These are phyloP conservation scores for Aspergillus calidoustus DNA, from an alignment of 2,329 filamentous ascomycete species.

Conservation along the genomic window DNA sequence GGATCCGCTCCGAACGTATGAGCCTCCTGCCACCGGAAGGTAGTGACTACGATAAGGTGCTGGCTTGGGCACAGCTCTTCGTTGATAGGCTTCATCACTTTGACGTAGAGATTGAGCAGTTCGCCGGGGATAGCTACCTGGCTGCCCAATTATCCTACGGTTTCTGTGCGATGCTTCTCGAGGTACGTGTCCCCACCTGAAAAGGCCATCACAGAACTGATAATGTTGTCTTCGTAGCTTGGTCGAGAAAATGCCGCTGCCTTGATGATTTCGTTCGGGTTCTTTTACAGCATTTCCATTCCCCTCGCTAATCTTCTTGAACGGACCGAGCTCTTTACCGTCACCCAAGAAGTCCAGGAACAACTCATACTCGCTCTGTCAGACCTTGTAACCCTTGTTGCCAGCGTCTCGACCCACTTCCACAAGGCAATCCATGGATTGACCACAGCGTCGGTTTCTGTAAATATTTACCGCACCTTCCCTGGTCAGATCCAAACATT, in stretches of 20 bases:
- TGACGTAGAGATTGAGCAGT: constrained; percentile 40
- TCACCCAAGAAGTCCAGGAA: constrained; percentile 54
- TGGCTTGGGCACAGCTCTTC: constrained; percentile 47
- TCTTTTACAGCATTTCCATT: constrained; percentile 56
- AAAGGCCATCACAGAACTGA: background rate
- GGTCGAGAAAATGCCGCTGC: constrained; percentile 53
- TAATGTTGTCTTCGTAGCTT: constrained; percentile 38
- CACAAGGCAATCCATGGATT: constrained; percentile 34
- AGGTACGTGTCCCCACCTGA: constrained; percentile 40
- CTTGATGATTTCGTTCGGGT: constrained; percentile 56
- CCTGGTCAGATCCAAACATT: constrained; percentile 42
- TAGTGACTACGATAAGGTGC: constrained; percentile 48
- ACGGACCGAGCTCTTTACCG: constrained; percentile 52
- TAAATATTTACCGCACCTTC: constrained; percentile 47
- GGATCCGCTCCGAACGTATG: constrained; percentile 46
- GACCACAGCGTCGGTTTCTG: constrained; percentile 30
- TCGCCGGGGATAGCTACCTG: constrained; percentile 42
- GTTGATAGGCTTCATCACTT: constrained; percentile 45
- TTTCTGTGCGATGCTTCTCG: constrained; percentile 53
- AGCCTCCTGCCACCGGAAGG: constrained; percentile 45
- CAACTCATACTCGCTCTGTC: constrained; percentile 48
- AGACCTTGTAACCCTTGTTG: constrained; percentile 40
- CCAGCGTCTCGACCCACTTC: constrained; percentile 42
- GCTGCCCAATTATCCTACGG: constrained; percentile 57
- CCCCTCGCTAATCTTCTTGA: constrained; percentile 50